These are phyloP conservation scores for Fusarium irregulare DNA, from an alignment of 2,329 filamentous ascomycete species.

Conservation along the genomic window DNA sequence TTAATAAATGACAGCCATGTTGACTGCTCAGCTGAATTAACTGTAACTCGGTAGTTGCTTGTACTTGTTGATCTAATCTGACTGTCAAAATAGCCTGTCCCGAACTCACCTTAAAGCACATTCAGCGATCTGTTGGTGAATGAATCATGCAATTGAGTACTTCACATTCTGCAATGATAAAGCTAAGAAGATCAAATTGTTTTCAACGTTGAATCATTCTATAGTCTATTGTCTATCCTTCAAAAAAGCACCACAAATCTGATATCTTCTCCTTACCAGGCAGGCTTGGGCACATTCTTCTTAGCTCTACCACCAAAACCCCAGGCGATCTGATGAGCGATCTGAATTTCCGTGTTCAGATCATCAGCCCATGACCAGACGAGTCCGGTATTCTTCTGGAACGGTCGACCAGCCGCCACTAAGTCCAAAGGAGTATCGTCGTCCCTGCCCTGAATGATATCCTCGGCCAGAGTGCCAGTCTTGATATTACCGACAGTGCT, in stretches of 20 bases:
- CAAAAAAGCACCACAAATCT: fast-evolving
- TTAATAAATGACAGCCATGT: too few species aligned
- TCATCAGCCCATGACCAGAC: neutral
- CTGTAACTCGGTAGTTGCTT: too few species aligned
- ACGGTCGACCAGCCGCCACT: neutral
- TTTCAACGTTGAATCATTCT: fast-evolving
- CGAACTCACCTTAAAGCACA: too few species aligned
- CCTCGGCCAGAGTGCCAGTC: neutral
- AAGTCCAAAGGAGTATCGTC: neutral
- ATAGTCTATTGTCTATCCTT: neutral
- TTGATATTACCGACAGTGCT: neutral
- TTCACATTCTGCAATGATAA: fast-evolving
- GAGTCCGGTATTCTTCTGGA: neutral
- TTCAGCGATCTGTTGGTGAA: too few species aligned
- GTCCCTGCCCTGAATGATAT: neutral
- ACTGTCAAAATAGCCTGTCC: fast-evolving
- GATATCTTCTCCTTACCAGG: neutral
- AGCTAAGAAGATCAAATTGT: fast-evolving
- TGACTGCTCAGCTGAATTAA: too few species aligned
- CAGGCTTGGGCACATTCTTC: neutral
- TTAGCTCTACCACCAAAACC: neutral
- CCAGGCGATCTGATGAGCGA: neutral
- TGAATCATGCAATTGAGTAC: neutral
- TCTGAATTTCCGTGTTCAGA: neutral
- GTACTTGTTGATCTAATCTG: fast-evolving